Conservation (phyloP, 176 grass and related monocot genomes). For the Carex myosuroides region DNA sequence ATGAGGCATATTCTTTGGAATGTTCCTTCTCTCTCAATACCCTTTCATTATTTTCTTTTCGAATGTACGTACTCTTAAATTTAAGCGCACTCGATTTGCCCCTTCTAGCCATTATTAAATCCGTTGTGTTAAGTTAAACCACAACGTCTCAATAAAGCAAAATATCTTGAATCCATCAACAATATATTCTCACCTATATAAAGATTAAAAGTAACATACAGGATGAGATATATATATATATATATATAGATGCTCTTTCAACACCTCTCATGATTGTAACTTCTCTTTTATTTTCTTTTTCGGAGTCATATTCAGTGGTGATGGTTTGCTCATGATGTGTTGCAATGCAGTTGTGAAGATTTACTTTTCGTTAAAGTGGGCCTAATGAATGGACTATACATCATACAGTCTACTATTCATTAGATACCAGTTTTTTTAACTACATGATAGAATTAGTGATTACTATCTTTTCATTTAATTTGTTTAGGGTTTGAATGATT, state of each 20-base stretch:
- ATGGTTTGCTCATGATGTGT: background rate
- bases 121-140: background rate
- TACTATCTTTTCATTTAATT: background rate
- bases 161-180: background rate
- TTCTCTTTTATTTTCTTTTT: background rate
- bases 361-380: background rate
- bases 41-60: background rate
- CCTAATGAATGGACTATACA: constrained; percentile 12
- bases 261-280: constrained; percentile 13
- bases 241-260: constrained; percentile 4
- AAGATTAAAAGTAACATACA: background rate
- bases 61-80: background rate
- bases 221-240: background rate
- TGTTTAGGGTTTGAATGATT: background rate
- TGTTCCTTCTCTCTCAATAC: constrained; percentile 2
- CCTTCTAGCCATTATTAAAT: constrained; percentile 21
- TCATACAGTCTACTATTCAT: background rate
- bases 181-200: constrained; percentile 13
- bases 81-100: constrained; percentile 34
- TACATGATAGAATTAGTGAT: constrained; percentile 4
- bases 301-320: background rate
- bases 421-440: background rate
- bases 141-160: background rate
- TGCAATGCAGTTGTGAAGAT: background rate
- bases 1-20: background rate